Evolutionary conservation across 2,329 filamentous ascomycete species (phyloP).

Genomic region (Calonectria naviculata): DNA sequence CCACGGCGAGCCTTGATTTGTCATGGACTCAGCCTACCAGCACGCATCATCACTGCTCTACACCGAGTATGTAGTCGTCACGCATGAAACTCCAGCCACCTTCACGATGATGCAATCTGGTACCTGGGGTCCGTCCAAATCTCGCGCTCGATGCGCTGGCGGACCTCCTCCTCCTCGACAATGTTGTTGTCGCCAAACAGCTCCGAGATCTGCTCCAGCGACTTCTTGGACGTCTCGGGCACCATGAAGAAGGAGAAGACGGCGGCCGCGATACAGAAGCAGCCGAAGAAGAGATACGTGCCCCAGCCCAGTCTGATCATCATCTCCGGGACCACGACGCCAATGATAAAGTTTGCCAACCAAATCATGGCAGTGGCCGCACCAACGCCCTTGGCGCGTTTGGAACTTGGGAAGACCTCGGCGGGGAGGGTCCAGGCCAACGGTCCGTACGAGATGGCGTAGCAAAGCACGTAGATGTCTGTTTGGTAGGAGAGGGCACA

Average conservation of each 20-base stretch:
- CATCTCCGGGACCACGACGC: slow-evolving; percentile 65
- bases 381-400: slow-evolving; percentile 49
- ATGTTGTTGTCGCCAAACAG: slow-evolving; percentile 27
- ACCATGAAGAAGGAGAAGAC: slow-evolving; percentile 46
- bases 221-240: slow-evolving; percentile 31
- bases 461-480: slow-evolving; percentile 40
- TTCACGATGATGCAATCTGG: background rate
- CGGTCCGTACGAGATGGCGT: slow-evolving; percentile 45
- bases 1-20: background rate
- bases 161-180: slow-evolving; percentile 24
- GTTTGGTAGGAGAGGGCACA: background rate
- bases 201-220: slow-evolving; percentile 33
- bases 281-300: slow-evolving; percentile 65
- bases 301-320: slow-evolving; percentile 60
- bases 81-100: background rate
- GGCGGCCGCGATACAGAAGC: slow-evolving; percentile 59
- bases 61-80: too few relatives aligned
- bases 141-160: slow-evolving; percentile 16
- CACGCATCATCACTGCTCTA: background rate
- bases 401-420: slow-evolving; percentile 50
- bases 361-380: slow-evolving; percentile 47
- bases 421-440: slow-evolving; percentile 49
- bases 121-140: slow-evolving; percentile 18
- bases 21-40: background rate
- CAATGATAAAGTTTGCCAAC: slow-evolving; percentile 51